These are phyloP conservation scores for Syzygium aromaticum DNA, from an alignment of 345 rosid species.

Conservation along the genomic window DNA sequence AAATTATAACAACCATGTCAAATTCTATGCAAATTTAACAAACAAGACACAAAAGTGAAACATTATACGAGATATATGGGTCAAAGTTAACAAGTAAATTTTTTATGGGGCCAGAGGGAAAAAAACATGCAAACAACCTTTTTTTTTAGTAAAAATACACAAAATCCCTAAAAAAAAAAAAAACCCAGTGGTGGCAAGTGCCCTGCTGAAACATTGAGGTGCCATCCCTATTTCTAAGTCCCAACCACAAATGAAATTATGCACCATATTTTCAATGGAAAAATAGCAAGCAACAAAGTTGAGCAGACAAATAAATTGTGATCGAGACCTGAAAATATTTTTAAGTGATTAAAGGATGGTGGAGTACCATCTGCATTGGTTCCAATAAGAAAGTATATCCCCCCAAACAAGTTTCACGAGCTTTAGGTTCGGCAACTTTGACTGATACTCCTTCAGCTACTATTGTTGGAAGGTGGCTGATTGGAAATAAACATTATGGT, in stretches of 20 bases:
- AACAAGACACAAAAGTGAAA: not conserved
- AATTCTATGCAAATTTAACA: not conserved
- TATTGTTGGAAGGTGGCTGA: conserved; percentile 52
- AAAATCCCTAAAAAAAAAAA: not conserved
- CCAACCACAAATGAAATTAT: not conserved
- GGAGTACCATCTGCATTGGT: conserved; percentile 38
- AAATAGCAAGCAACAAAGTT: not conserved
- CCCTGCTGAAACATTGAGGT: not conserved
- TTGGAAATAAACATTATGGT: not conserved
- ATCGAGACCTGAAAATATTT: not conserved
- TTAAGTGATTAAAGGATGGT: not conserved
- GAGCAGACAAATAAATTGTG: not conserved
- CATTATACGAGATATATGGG: not conserved
- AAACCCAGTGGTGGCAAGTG: not conserved
- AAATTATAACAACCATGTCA: not conserved
- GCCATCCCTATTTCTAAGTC: not conserved
- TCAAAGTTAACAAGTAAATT: not conserved
- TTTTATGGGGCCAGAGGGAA: not conserved
- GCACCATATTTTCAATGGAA: not conserved
- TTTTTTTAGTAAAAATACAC: not conserved
- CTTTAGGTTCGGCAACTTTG: conserved; percentile 45
- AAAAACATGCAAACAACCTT: not conserved
- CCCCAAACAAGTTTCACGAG: conserved; percentile 61
- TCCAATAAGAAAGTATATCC: conserved; percentile 68
- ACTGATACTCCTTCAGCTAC: conserved; percentile 50